Conservation (phyloP, 1,284 basidiomycete species). For the Boletus mariae region DNA sequence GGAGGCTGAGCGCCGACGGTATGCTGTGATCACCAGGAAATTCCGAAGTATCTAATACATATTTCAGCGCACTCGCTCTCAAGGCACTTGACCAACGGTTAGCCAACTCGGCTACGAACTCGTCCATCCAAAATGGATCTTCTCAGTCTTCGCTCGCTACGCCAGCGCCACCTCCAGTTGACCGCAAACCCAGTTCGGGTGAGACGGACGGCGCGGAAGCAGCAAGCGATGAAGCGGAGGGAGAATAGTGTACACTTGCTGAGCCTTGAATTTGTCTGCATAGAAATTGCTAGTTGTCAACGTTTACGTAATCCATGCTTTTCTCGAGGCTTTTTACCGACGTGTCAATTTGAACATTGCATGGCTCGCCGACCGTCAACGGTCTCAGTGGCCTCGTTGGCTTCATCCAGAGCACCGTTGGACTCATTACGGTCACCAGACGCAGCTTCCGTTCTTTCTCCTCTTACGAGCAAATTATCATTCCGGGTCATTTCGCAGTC, state of each 20-base stretch:
- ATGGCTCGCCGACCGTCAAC: slow-evolving; percentile 36
- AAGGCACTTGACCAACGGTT: slow-evolving; percentile 94
- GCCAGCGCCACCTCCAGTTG: slow-evolving; percentile 32
- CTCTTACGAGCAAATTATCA: slow-evolving; percentile 4
- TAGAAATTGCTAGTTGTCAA: neutral
- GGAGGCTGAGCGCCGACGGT: slow-evolving; percentile 91
- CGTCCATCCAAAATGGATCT: slow-evolving; percentile 37
- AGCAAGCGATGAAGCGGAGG: slow-evolving; percentile 19
- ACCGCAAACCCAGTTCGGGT: slow-evolving; percentile 34
- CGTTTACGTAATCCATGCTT: slow-evolving; percentile 20
- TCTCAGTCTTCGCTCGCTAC: slow-evolving; percentile 37
- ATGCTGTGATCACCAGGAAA: slow-evolving; percentile 23
- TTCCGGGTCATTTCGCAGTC: slow-evolving; percentile 19
- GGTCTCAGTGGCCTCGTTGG: slow-evolving; percentile 24
- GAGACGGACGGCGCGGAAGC: slow-evolving; percentile 28
- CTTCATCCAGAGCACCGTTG: slow-evolving; percentile 14
- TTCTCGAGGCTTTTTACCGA: neutral
- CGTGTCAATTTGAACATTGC: slow-evolving; percentile 7
- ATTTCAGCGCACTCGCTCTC: slow-evolving; percentile 78
- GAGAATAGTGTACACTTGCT: slow-evolving; percentile 17
- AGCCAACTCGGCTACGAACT: slow-evolving; percentile 57
- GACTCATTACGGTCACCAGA: slow-evolving; percentile 8
- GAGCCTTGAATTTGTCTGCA: neutral
- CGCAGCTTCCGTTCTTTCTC: slow-evolving; percentile 3
- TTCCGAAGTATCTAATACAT: slow-evolving; percentile 6